Evolutionary conservation across 2,329 filamentous ascomycete genomes (phyloP), one percentile per base, ranked within the genome.

Genomic region (Aspergillus calidoustus): DNA sequence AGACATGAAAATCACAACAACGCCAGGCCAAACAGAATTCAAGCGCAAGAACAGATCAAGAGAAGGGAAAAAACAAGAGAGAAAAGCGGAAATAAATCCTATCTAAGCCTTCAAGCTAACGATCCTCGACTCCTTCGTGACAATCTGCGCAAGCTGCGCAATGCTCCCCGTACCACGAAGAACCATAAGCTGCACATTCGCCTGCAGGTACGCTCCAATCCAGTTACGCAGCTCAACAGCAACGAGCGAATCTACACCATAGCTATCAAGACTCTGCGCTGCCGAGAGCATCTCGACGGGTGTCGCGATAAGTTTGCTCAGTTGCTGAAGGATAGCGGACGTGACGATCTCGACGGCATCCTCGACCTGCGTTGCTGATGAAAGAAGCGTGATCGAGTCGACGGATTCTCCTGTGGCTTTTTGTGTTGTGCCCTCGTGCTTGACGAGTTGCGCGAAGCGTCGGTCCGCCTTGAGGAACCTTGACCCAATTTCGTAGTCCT

Each of bases 141-240:
- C 57, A 49, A 60, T 54, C 34, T 49, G 44, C 17, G 57, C 57
- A 6, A 60, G 31, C 46, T 46, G 46, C 4, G 25, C 6, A 9
- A 60, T 60, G 31, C 57, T 60, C 0, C 57, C 51, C 9, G 51
- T 51, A 2, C 57, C 51, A 2, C 57, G 43, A 11, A 60, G 44
- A 17, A 60, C 51, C 57, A 60, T 51, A 31, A 60, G 57, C 51
- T 60, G 57, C 7, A 60, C 51, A 41, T 60, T 60, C 9, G 57
- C 57, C 30, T 60, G 57, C 8, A 55, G 30, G n/a, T 60, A 60
- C 3, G 57, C 57, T 23, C 58, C 58, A 11, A 56, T 60, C 58
- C 58, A 60, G 38, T 53, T 56, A 3, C 52, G 47, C 1, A 60
- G 38, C 25, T 56, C 58, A 23, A 60, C 58, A 3, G 53, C 52